Evolutionary conservation across 768 basidiomycete species (phyloP).

Genomic region (Nevesoporus exiguus): DNA sequence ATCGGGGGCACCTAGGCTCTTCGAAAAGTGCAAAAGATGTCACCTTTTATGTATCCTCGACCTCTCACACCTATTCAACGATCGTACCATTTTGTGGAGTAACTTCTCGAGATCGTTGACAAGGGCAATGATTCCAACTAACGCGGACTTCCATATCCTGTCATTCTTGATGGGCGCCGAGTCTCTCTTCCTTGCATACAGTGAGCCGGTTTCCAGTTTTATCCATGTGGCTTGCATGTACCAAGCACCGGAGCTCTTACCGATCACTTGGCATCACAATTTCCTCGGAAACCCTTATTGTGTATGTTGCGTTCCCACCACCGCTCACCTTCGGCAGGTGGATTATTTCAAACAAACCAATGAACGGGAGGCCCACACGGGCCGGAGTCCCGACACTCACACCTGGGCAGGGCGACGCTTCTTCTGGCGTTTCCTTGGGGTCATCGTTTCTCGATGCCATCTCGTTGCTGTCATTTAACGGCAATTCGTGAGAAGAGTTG

Average conservation of each 20-base stretch:
- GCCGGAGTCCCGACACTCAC: background rate
- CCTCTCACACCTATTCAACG: background rate
- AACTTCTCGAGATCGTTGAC: background rate
- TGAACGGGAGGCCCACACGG: slow-evolving; percentile 1
- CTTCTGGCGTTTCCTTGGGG: background rate
- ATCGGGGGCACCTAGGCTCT: background rate
- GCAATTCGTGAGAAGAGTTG: slow-evolving; percentile 2
- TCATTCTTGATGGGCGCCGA: background rate
- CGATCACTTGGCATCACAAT: background rate
- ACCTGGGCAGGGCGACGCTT: background rate
- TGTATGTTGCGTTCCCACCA: slow-evolving; percentile 7
- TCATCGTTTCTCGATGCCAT: background rate
- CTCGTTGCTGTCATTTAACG: background rate
- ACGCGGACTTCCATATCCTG: background rate
- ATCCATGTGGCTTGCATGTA: background rate
- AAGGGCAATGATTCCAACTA: background rate
- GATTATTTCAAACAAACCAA: slow-evolving; percentile 3
- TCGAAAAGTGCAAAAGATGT: background rate
- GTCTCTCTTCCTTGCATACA: background rate
- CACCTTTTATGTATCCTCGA: background rate
- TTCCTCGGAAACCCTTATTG: slow-evolving; percentile 1
- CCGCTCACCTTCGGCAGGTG: slow-evolving; percentile 9
- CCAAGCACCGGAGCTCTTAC: background rate
- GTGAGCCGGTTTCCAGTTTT: slow-evolving; percentile 1
- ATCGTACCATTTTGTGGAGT: background rate